Conservation (phyloP, 2,329 filamentous ascomycete species). For the Xylariomycetidae sp. region DNA sequence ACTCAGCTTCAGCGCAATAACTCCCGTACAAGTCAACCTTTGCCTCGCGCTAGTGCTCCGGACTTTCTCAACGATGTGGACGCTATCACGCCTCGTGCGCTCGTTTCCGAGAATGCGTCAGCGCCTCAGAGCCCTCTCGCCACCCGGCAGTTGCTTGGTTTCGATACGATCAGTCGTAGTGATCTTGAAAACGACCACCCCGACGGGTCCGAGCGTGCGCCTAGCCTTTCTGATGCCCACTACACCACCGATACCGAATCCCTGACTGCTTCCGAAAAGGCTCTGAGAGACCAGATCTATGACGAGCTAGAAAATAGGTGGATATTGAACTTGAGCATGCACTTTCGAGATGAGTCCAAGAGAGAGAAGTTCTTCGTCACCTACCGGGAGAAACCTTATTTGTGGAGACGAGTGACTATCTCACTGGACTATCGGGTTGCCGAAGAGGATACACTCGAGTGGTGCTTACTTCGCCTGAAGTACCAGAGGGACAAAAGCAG, state of each 20-base stretch:
- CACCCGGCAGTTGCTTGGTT: conserved; percentile 25
- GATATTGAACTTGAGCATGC: conserved; percentile 98
- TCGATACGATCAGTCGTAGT: conserved; percentile 15
- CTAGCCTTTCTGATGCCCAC: conserved; percentile 11
- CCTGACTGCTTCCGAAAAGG: no score
- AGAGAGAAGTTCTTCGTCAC: conserved; percentile 98
- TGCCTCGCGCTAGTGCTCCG: conserved; percentile 44
- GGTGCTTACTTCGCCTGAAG: conserved; percentile 68
- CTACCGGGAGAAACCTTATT: conserved; percentile 71
- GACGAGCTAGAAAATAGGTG: conserved; percentile 81
- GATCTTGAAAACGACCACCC: conserved; percentile 14
- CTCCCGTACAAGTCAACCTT: conserved; percentile 27
- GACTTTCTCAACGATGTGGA: conserved; percentile 33
- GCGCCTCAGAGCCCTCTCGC: conserved; percentile 27
- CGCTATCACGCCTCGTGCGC: conserved; percentile 17
- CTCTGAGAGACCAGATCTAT: no score
- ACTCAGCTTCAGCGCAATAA: conserved; percentile 29
- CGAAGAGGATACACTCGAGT: conserved; percentile 74
- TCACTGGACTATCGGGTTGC: conserved; percentile 88
- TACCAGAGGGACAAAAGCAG: conserved; percentile 89
- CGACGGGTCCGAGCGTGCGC: conserved; percentile 22
- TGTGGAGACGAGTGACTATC: conserved; percentile 84
- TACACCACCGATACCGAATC: conserved; percentile 37
- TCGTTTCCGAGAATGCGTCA: conserved; percentile 19
- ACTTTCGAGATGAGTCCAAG: conserved; percentile 87